Evolutionary conservation across 139 green algal species (phyloP), one percentile per base, ranked within the genome.

Genomic region (Micromonas commoda): DNA sequence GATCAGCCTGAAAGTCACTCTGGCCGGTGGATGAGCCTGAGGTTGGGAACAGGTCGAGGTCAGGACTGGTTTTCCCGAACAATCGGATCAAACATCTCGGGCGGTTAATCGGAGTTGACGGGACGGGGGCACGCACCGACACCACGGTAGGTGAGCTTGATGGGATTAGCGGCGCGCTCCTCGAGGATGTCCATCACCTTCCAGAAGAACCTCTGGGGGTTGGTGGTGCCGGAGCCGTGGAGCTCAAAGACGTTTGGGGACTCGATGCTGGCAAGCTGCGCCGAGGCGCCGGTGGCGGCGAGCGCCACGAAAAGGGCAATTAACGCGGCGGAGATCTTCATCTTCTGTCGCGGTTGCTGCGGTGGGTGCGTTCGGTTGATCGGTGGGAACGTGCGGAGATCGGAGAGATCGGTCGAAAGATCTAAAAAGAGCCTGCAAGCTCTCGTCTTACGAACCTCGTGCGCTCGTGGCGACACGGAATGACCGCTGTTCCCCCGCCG

Each of bases 151-250:
- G 77, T 81, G 33, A 82, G 72, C 32, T 23, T 37, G 38, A 85
- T 39, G 19, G 71, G 71, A 3, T 2, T 53, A 0, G 23, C 52
- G 34, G 81, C 28, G 13, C 71, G 64, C 33, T 81, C 71, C 33
- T 82, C 71, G 20, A 85, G 51, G 32, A 78, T 71, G 28, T 82
- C 61, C 64, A 85, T 79, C 0, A 77, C 77, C 0, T 78, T 32
- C 81, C 81, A 85, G 60, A 85, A 51, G 21, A 78, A 38, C 63
- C 74, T 85, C 35, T 66, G 79, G 21, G 81, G 81, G 68, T 85
- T 85, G n/a, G 81, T 83, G 53, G 81, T 85, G 2, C 81, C 81
- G 9, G 70, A 80, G 21, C 81, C 81, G 77, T 85, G 77, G 26
- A 85, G 20, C 71, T 80, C 33, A 32, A 75, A 38, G 16, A 57